Percentiles rank a stretch among this genome's conserved stretches.
phyloP scores from a whole-genome alignment of 345 rosid genomes.

The Gossypium bickii region DNA sequence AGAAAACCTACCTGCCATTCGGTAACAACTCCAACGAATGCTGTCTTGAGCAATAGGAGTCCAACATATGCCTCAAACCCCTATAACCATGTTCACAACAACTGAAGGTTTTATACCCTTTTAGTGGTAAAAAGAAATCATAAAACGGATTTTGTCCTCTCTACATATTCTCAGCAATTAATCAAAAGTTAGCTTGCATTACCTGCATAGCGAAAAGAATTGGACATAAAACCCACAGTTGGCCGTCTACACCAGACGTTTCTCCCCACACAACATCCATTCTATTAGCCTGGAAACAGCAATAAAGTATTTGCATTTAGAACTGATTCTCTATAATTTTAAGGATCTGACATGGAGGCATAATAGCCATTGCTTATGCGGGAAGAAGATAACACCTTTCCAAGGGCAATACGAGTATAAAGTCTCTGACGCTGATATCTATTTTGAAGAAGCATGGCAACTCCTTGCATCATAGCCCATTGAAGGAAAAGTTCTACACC shows the following conservation, averaged over 20 bases:
- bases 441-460: constrained; percentile 96
- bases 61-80: constrained; percentile 96
- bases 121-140: background rate
- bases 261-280: constrained; percentile 99
- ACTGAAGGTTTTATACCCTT: background rate
- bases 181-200: constrained; percentile 14
- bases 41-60: constrained; percentile 67
- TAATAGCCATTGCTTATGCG: constrained; percentile 4
- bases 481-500: constrained; percentile 41
- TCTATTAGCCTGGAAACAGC: constrained; percentile 72
- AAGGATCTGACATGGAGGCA: background rate
- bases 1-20: constrained; percentile 81
- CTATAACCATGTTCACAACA: constrained; percentile 32
- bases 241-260: constrained; percentile 97
- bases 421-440: constrained; percentile 98
- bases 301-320: background rate
- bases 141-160: background rate
- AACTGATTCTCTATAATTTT: background rate
- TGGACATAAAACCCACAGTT: constrained; percentile 89
- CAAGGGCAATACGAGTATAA: constrained; percentile 93
- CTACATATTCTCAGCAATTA: background rate
- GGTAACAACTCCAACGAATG: constrained; percentile 57
- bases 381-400: constrained; percentile 55
- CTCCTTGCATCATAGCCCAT: constrained; percentile 75
- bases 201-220: constrained; percentile 92